Evolutionary conservation across 2,329 filamentous ascomycete genomes (phyloP).

Genomic region (Penicillium olsonii): DNA sequence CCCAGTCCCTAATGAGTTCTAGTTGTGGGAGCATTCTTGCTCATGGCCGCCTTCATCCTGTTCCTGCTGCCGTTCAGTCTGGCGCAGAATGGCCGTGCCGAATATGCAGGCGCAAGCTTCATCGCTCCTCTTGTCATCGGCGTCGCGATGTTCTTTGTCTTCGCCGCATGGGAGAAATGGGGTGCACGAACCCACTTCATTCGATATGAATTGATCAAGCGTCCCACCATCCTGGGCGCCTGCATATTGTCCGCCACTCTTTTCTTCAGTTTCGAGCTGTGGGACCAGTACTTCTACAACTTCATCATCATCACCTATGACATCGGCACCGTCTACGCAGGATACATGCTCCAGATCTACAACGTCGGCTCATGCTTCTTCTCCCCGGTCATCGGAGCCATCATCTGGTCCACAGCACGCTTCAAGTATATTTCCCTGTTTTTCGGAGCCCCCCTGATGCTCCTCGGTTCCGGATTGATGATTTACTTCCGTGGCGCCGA

Average conservation of each 20-base stretch:
- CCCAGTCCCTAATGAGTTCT: slow-evolving; percentile 31
- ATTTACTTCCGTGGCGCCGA: slow-evolving; percentile 56
- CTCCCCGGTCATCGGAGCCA: slow-evolving; percentile 50
- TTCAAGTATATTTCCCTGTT: slow-evolving; percentile 56
- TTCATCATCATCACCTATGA: slow-evolving; percentile 58
- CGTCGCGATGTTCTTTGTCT: slow-evolving; percentile 53
- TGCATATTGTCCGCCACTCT: slow-evolving; percentile 52
- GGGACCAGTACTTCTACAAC: slow-evolving; percentile 57
- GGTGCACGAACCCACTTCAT: slow-evolving; percentile 57
- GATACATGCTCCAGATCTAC: slow-evolving; percentile 54
- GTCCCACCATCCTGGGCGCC: slow-evolving; percentile 55
- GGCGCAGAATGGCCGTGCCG: slow-evolving; percentile 37
- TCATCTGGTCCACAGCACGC: slow-evolving; percentile 52
- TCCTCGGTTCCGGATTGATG: slow-evolving; percentile 57
- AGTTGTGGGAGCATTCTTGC: slow-evolving; percentile 41
- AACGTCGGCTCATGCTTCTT: slow-evolving; percentile 58
- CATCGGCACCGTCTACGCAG: slow-evolving; percentile 44
- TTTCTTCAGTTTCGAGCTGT: slow-evolving; percentile 54
- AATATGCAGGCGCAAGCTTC: slow-evolving; percentile 51
- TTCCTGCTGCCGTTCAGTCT: slow-evolving; percentile 69
- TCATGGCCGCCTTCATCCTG: slow-evolving; percentile 62
- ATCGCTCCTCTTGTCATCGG: slow-evolving; percentile 58
- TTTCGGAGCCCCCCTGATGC: slow-evolving; percentile 54
- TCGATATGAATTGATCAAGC: slow-evolving; percentile 52
- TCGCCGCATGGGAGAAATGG: slow-evolving; percentile 58